Evolutionary conservation across 805 yeast species (phyloP), one percentile per base, ranked within the genome.

Genomic region (Ogataea chonburiensis): DNA sequence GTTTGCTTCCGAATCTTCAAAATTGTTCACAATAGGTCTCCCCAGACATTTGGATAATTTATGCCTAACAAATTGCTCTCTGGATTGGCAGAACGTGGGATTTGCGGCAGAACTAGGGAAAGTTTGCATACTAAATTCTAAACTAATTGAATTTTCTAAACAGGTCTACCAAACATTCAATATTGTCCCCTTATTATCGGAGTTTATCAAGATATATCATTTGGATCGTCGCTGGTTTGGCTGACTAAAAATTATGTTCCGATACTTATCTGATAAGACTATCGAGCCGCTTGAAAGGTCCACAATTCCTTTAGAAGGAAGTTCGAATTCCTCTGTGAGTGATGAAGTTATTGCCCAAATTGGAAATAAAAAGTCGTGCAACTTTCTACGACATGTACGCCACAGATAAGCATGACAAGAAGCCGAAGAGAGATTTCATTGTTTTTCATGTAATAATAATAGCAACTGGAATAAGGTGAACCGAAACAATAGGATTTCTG

Each of bases 191-290:
- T 30, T 45, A 14, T 26, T 45, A n/a, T 45, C 49, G 5, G 49
- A 45, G 18, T 45, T 37, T 17, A 40, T 45, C 31, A 45, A 45
- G 26, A 45, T 45, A 23, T 45, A 45, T 21, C 46, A 45, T 26
- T 28, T 45, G 9, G 47, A 43, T 23, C 36, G 40, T 12, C 28
- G 28, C 16, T 38, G 38, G 26, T 5, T 14, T 11, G 18, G 4
- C 22, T 16, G 32, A 28, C 14, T 16, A 22, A 15, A 24, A 9
- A 5, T 12, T 20, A 18, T 24, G 33, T 17, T 7, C 16, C 10
- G 19, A 13, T n/a, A 19, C 26, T 15, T 30, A 25, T 32, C 28
- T n/a, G 36, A 25, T 24, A 32, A 25, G 29, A 17, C 20, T 29
- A 29, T 29, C 24, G 9, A 13, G 10, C 10, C 17, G 24, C 12